Evolutionary conservation across 176 grass and related monocot genomes (phyloP), one percentile per base, ranked within the genome.

Genomic region (Bolboschoenus planiculmis): DNA sequence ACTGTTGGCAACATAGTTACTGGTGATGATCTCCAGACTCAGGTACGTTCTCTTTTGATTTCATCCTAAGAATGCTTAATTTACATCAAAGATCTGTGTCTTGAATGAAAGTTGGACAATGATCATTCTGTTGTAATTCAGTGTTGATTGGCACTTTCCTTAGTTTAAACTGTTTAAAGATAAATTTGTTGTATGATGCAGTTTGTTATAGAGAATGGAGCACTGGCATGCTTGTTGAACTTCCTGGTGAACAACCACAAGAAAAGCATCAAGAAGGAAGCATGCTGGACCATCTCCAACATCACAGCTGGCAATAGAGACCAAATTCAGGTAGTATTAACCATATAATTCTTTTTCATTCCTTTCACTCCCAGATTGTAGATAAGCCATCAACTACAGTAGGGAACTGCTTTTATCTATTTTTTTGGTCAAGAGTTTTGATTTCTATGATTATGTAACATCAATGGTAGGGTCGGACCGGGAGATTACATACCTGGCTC

Each of bases 231-330:
- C 56, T 90, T 97, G 42, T 89, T 97, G 90, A 97, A 83, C 65
- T 88, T 97, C 34, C 58, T 97, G 80, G 88, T 85, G 10, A 85
- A 81, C 30, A 97, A 97, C 82, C 92, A 97, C 85, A 97, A 97
- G 88, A 97, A 97, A 87, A 94, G 92, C 85, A 97, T 97, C 70
- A 97, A 97, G 91, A 97, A 97, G 73, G 94, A 97, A 94, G 94
- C 90, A 76, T 97, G 94, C 86, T 97, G 91, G 94, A 97, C 94
- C 2, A 94, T 94, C 74, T 97, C 94, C 77, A 97, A 97, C 87
- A 92, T 97, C 60, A 97, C 94, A 83, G 94, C 94, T 84, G 94
- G 94, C 70, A 97, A 97, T 83, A 88, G 82, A 85, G 91, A 94
- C 13, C 94, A 97, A 59, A 97, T 97, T 89, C 91, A 97, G 91